Conservation (phyloP, 2,329 filamentous ascomycete genomes). For the Colletotrichum sp. region DNA sequence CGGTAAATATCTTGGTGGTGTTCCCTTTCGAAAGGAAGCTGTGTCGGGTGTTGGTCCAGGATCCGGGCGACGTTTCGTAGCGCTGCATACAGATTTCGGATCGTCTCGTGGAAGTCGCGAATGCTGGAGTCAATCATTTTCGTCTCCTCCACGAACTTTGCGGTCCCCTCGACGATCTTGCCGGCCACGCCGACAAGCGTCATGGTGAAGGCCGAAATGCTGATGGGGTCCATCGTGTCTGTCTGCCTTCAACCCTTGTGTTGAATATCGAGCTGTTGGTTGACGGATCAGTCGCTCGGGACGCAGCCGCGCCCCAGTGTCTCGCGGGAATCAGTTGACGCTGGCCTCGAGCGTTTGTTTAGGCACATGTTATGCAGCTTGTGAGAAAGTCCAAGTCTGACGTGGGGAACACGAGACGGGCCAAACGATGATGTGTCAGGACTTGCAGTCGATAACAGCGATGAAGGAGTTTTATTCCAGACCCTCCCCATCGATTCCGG, state of each 20-base stretch:
- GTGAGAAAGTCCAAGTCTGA: neutral
- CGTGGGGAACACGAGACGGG: neutral
- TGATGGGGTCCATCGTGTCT: constrained; percentile 26
- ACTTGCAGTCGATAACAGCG: neutral
- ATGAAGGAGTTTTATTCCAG: neutral
- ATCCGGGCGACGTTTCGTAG: constrained; percentile 22
- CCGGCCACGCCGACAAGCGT: constrained; percentile 24
- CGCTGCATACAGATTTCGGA: constrained; percentile 20
- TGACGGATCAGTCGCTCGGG: neutral
- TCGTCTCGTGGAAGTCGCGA: constrained; percentile 25
- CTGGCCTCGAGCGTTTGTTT: neutral
- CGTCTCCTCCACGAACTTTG: constrained; percentile 25
- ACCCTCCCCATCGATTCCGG: neutral
- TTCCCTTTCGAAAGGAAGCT: constrained; percentile 26
- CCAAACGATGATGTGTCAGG: neutral
- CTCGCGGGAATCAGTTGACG: neutral
- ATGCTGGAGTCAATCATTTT: constrained; percentile 22
- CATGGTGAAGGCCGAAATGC: constrained; percentile 21
- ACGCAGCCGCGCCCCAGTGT: neutral
- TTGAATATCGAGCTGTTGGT: neutral
- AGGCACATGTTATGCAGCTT: neutral
- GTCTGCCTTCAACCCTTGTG: neutral
- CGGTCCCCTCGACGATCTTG: constrained; percentile 22
- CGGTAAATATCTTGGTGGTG: constrained; percentile 27
- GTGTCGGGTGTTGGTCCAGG: constrained; percentile 20